Percentiles rank a stretch among this genome's conserved stretches.
Conservation (phyloP, 1,284 basidiomycete genomes). For the Xerocomus nothofagi region DNA sequence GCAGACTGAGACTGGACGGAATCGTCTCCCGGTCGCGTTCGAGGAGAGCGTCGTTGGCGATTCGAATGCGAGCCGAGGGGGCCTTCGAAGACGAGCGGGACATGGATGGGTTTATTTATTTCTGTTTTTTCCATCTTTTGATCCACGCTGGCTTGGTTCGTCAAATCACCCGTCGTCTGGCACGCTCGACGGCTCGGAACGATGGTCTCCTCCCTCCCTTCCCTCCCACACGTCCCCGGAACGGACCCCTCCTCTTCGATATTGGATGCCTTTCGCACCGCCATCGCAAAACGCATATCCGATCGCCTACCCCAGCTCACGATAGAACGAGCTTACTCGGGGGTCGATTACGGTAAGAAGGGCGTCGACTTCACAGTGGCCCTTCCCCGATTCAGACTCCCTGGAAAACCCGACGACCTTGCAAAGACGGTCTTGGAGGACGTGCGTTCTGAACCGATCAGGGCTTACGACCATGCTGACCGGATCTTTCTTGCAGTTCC, state of each 20-base stretch:
- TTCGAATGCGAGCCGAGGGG: slow-evolving; percentile 24
- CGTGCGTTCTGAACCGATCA: slow-evolving; percentile 45
- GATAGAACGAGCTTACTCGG: slow-evolving; percentile 76
- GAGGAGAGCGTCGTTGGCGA: slow-evolving; percentile 15
- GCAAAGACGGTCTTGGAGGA: slow-evolving; percentile 73
- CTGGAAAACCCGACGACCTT: slow-evolving; percentile 80
- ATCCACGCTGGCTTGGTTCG: too few species aligned
- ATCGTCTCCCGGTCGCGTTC: slow-evolving; percentile 28
- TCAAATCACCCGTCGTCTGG: too few species aligned
- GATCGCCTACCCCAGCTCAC: slow-evolving; percentile 68
- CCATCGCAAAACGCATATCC: slow-evolving; percentile 78
- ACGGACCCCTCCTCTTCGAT: slow-evolving; percentile 73
- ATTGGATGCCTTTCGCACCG: slow-evolving; percentile 83
- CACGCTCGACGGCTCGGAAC: slow-evolving; percentile 7
- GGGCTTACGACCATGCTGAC: slow-evolving; percentile 4
- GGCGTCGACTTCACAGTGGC: slow-evolving; percentile 92
- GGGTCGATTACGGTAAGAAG: slow-evolving; percentile 90
- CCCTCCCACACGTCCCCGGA: slow-evolving; percentile 47
- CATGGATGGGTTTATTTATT: slow-evolving; percentile 9
- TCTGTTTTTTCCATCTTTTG: neutral
- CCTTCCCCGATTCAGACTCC: slow-evolving; percentile 86
- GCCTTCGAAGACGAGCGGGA: slow-evolving; percentile 28
- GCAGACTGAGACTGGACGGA: slow-evolving; percentile 33
- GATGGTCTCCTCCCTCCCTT: slow-evolving; percentile 29
- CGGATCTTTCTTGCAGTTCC: slow-evolving; percentile 47